Conservation (phyloP, 202 grass and related monocot genomes). For the Cymbopogon flexuosus region DNA sequence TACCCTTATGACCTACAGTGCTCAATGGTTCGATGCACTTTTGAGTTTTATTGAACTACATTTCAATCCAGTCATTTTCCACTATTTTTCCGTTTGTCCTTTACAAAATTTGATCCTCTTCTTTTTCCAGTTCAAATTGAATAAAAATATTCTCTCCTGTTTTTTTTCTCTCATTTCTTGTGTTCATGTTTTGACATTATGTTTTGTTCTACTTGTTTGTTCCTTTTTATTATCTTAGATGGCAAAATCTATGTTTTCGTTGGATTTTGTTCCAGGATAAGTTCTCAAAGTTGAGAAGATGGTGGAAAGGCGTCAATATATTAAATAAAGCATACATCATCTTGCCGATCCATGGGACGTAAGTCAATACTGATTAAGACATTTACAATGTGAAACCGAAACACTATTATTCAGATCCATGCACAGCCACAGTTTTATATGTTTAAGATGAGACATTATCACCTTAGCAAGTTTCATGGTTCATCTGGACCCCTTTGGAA, state of each 20-base stretch:
- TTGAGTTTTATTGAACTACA: background rate
- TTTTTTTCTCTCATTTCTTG: background rate
- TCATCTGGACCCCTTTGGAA: background rate
- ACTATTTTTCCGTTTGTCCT: background rate
- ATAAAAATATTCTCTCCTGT: background rate
- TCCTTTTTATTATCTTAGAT: slow-evolving; percentile 20
- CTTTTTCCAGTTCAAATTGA: background rate
- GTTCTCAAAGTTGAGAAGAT: slow-evolving; percentile 78
- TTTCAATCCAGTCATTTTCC: background rate
- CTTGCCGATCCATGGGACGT: slow-evolving; percentile 81
- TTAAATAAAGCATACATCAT: slow-evolving; percentile 72
- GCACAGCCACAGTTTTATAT: background rate
- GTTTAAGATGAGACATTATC: background rate
- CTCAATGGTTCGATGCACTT: background rate
- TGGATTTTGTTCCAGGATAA: slow-evolving; percentile 30
- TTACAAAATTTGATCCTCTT: background rate
- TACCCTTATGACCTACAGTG: background rate
- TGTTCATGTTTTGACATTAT: background rate
- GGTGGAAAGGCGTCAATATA: slow-evolving; percentile 91
- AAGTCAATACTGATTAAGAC: slow-evolving; percentile 40
- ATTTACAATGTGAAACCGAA: background rate
- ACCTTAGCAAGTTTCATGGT: background rate
- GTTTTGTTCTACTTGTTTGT: background rate
- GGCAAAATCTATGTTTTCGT: slow-evolving; percentile 6
- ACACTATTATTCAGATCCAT: background rate